Percentiles rank a stretch among this genome's conserved stretches.
Evolutionary conservation across 140 eudicot species (phyloP).

Genomic region (Oenanthe javanica): DNA sequence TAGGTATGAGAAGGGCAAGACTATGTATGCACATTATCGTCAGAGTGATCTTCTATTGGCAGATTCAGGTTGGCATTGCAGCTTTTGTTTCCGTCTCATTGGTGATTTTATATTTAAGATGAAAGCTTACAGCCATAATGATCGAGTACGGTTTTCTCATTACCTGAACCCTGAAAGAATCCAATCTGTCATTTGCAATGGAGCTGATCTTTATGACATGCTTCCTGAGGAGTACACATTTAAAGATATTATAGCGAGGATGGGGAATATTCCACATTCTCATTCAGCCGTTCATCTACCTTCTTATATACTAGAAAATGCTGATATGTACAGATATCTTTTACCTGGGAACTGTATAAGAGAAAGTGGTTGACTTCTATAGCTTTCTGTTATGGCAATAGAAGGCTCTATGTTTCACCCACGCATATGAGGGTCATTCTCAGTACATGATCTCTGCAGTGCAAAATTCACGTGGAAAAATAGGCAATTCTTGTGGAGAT

Average conservation of each 20-base stretch:
- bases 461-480: neutral
- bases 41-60: conserved; percentile 59
- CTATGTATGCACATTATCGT: conserved; percentile 66
- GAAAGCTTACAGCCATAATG: conserved; percentile 87
- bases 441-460: neutral
- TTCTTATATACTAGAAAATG: conserved; percentile 38
- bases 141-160: conserved; percentile 65
- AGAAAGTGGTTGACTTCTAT: conserved; percentile 35
- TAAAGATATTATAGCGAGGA: conserved; percentile 56
- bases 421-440: neutral
- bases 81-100: conserved; percentile 71
- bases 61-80: conserved; percentile 93
- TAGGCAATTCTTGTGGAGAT: neutral
- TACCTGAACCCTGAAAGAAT: conserved; percentile 63
- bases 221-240: conserved; percentile 77
- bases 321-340: conserved; percentile 56
- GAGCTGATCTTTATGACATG: conserved; percentile 64
- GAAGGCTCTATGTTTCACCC: conserved; percentile 7
- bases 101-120: conserved; percentile 80
- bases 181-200: conserved; percentile 60
- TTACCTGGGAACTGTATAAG: conserved; percentile 77
- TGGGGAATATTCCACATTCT: conserved; percentile 78
- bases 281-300: conserved; percentile 75
- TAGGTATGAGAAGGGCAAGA: conserved; percentile 47
- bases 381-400: neutral